These are phyloP conservation scores for Lodderomyces margitis DNA, from an alignment of 1,139 yeast species.

Conservation along the genomic window DNA sequence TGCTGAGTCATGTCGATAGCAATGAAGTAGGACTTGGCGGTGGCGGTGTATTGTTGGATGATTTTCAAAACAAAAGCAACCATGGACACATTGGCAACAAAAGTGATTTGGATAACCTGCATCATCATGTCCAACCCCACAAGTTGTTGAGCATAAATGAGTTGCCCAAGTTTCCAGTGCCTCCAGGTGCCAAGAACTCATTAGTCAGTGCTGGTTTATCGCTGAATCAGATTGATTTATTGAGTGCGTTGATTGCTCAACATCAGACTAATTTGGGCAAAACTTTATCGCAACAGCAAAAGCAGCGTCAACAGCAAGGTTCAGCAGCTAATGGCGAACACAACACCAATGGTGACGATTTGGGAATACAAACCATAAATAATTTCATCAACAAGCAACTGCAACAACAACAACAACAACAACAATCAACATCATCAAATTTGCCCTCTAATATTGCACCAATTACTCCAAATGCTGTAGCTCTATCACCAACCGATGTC, in stretches of 20 bases:
- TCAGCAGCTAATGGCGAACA: constrained; percentile 10
- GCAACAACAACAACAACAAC: constrained; percentile 8
- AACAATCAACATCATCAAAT: constrained; percentile 10
- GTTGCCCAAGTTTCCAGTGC: constrained; percentile 64
- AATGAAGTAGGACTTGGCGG: background rate
- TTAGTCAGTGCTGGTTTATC: constrained; percentile 63
- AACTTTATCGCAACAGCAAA: constrained; percentile 16
- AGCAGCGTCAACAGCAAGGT: constrained; percentile 10
- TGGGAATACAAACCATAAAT: background rate
- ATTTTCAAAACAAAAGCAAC: background rate
- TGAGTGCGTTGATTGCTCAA: constrained; percentile 70
- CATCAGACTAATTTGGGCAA: constrained; percentile 47
- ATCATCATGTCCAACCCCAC: constrained; percentile 2
- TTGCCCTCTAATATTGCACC: constrained; percentile 4
- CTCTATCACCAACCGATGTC: constrained; percentile 12
- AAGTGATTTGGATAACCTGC: background rate
- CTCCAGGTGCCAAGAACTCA: constrained; percentile 67
- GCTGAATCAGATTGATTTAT: constrained; percentile 66
- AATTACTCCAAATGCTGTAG: constrained; percentile 4
- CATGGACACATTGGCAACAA: no score
- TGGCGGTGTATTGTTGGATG: background rate
- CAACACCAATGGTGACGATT: constrained; percentile 8
- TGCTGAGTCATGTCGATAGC: background rate
- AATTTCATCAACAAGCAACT: constrained; percentile 14
- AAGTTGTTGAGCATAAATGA: constrained; percentile 14